A percentile compares a stretch with the other conserved stretches of the same genome.
phyloP scores from a whole-genome alignment of 2,329 filamentous ascomycete species.

The Pseudocercospora macadamiae region DNA sequence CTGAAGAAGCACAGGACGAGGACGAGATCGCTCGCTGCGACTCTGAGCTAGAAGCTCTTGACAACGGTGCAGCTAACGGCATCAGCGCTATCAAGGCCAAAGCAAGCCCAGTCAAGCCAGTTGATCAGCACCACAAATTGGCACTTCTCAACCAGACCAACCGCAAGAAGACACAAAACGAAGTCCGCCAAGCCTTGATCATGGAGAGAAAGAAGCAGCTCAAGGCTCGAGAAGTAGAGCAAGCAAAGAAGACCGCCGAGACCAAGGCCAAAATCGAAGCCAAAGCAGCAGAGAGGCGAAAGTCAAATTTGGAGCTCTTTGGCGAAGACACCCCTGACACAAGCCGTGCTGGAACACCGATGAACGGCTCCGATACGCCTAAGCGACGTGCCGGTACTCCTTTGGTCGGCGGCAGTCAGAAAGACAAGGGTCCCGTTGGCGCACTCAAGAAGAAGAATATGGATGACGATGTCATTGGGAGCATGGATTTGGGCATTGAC shows the following conservation, averaged over 20 bases:
- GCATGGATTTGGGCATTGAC: conserved; percentile 88
- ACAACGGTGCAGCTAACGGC: conserved; percentile 69
- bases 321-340: conserved; percentile 47
- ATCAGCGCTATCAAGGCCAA: conserved; percentile 54
- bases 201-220: conserved; percentile 62
- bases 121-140: conserved; percentile 76
- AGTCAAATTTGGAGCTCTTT: conserved; percentile 51
- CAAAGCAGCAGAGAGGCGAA: conserved; percentile 22
- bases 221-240: conserved; percentile 55
- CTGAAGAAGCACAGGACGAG: conserved; percentile 65
- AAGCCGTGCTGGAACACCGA: conserved; percentile 54
- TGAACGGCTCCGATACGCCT: conserved; percentile 43
- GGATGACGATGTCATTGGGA: conserved; percentile 91
- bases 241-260: conserved; percentile 50
- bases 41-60: conserved; percentile 56
- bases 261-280: conserved; percentile 48
- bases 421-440: conserved; percentile 53
- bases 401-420: conserved; percentile 40
- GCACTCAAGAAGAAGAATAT: conserved; percentile 65
- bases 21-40: conserved; percentile 56
- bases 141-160: conserved; percentile 83
- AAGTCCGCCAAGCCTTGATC: conserved; percentile 86
- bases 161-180: conserved; percentile 80
- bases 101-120: conserved; percentile 41
- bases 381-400: conserved; percentile 43